Percentiles rank a stretch among this genome's conserved stretches.
phyloP scores from a whole-genome alignment of 192 early-diverging fungal species.

The Podila minutissima region DNA sequence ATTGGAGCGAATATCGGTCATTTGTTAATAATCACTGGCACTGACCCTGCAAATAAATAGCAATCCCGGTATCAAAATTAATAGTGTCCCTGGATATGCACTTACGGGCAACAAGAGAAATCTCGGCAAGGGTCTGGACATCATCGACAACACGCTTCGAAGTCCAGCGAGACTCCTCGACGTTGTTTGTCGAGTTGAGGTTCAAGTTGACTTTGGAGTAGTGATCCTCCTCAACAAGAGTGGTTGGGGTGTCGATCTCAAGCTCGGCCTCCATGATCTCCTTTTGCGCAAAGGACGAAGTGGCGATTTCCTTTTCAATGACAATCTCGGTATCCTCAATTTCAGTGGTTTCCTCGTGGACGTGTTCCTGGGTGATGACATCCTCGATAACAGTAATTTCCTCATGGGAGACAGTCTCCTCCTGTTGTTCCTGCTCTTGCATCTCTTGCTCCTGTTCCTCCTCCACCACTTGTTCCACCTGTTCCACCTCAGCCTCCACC shows the following conservation, averaged over 20 bases:
- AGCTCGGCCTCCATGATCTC: constrained; percentile 5
- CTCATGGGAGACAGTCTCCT: not conserved
- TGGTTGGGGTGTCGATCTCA: constrained; percentile 33
- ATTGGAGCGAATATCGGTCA: not conserved
- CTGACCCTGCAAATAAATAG: not conserved
- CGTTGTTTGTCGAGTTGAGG: constrained; percentile 3
- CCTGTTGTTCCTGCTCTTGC: constrained; percentile 7
- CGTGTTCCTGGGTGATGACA: not conserved
- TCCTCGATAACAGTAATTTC: not conserved
- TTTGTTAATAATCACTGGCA: not conserved
- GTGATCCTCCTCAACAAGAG: constrained; percentile 33
- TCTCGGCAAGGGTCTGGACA: constrained; percentile 41
- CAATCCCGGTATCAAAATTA: not conserved
- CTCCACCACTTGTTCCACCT: not conserved
- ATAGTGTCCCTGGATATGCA: not conserved
- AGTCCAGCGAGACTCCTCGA: not conserved
- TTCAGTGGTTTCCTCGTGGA: not conserved
- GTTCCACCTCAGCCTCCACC: not conserved
- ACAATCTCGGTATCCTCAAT: not conserved
- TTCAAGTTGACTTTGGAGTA: constrained; percentile 22
- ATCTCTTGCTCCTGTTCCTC: constrained; percentile 1
- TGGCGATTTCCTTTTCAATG: constrained; percentile 1
- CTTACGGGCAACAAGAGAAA: constrained; percentile 48
- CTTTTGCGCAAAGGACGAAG: not conserved
- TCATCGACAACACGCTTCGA: constrained; percentile 10